These are phyloP conservation scores for Talaromyces sp. DNA, from an alignment of 2,329 filamentous ascomycete species.

Conservation along the genomic window DNA sequence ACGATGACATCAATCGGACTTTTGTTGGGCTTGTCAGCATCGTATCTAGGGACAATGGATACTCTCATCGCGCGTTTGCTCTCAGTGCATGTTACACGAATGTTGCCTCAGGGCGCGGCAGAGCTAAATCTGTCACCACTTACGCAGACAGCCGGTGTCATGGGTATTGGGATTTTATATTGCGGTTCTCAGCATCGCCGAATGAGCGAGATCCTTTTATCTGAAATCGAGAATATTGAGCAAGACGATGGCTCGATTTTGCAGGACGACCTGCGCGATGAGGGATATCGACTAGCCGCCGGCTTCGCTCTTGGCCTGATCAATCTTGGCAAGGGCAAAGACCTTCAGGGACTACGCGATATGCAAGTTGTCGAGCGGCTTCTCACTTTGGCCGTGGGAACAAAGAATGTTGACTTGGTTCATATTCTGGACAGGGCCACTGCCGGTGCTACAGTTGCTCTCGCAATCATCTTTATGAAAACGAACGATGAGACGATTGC, in stretches of 20 bases:
- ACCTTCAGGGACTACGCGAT: slow-evolving; percentile 83
- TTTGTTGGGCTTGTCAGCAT: slow-evolving; percentile 85
- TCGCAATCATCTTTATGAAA: slow-evolving; percentile 95
- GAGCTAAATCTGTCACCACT: slow-evolving; percentile 89
- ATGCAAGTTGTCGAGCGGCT: slow-evolving; percentile 90
- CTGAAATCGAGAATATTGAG: slow-evolving; percentile 86
- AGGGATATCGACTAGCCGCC: slow-evolving; percentile 92
- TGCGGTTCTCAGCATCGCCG: slow-evolving; percentile 92
- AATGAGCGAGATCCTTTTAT: slow-evolving; percentile 99
- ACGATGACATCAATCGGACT: slow-evolving; percentile 98
- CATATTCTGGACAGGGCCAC: slow-evolving; percentile 90
- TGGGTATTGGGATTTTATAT: slow-evolving; percentile 94
- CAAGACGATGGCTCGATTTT: slow-evolving; percentile 62
- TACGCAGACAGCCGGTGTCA: slow-evolving; percentile 91
- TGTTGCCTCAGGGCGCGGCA: slow-evolving; percentile 86
- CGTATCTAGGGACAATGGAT: slow-evolving; percentile 96
- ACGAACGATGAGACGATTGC: slow-evolving; percentile 83
- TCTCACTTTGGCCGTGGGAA: slow-evolving; percentile 75
- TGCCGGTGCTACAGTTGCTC: slow-evolving; percentile 84
- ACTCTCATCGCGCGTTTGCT: slow-evolving; percentile 86
- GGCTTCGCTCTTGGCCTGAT: slow-evolving; percentile 92
- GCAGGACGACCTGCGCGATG: slow-evolving; percentile 77
- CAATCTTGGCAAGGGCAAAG: slow-evolving; percentile 84
- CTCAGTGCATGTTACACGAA: slow-evolving; percentile 91
- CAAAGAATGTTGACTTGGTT: slow-evolving; percentile 84